These are phyloP conservation scores for Tetracentron sinense DNA, from an alignment of 164 flowering plant genomes.

Conservation along the genomic window DNA sequence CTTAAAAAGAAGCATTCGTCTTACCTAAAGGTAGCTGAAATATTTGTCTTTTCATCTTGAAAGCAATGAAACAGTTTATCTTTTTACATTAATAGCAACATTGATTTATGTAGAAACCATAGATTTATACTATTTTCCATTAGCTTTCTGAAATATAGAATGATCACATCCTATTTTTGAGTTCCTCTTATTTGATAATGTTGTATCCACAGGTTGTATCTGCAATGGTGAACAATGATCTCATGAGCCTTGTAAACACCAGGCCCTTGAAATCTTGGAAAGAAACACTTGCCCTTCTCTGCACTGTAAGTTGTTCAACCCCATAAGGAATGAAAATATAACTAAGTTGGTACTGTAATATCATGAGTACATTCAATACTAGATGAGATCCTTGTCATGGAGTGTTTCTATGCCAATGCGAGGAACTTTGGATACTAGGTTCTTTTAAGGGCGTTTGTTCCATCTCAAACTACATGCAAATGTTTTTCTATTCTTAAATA, in stretches of 20 bases:
- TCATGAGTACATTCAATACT: too few relatives aligned
- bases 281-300: constrained; percentile 92
- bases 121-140: not conserved
- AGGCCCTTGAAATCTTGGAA: constrained; percentile 88
- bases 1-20: constrained; percentile 64
- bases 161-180: not conserved
- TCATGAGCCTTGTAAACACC: constrained; percentile 74
- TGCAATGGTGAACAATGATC: constrained; percentile 89
- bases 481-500: too few relatives aligned
- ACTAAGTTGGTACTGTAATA: too few relatives aligned
- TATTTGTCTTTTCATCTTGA: constrained; percentile 5
- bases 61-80: constrained; percentile 2
- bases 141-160: not conserved
- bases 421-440: too few relatives aligned
- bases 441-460: too few relatives aligned
- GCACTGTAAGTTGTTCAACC: constrained; percentile 66
- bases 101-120: not conserved
- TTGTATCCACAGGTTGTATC: constrained; percentile 52
- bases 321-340: not conserved
- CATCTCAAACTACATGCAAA: too few relatives aligned
- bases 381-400: too few relatives aligned
- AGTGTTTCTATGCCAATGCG: not conserved
- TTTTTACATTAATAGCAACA: constrained; percentile 1
- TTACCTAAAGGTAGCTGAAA: constrained; percentile 66
- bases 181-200: not conserved